Evolutionary conservation across 2,329 filamentous ascomycete species (phyloP).

Genomic region (Cladosporium sp.): DNA sequence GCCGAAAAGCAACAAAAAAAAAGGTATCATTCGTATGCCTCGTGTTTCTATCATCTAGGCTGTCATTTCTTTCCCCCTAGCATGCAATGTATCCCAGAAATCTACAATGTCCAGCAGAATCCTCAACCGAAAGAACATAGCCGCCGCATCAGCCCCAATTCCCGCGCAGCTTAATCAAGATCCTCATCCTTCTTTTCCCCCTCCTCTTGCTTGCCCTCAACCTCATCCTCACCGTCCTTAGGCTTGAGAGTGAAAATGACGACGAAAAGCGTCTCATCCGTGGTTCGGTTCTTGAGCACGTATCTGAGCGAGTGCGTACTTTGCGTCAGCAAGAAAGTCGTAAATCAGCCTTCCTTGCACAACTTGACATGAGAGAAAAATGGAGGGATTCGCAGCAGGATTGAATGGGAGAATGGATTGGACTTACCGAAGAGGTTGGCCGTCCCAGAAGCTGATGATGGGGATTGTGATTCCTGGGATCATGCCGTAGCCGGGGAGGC

Average conservation of each 20-base stretch:
- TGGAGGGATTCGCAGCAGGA: not conserved
- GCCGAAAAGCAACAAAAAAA: no score
- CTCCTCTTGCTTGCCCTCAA: constrained; percentile 14
- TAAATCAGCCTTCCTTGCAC: constrained; percentile 12
- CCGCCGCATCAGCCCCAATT: no score
- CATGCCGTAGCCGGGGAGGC: constrained; percentile 55
- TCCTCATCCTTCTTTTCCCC: not conserved
- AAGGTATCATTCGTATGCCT: no score
- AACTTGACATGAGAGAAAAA: no score
- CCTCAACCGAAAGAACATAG: no score
- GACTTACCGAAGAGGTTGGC: constrained; percentile 67
- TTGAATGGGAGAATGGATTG: constrained; percentile 1
- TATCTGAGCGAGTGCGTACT: constrained; percentile 87
- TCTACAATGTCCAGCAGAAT: no score
- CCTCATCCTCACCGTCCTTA: constrained; percentile 43
- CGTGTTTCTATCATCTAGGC: no score
- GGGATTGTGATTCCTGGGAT: constrained; percentile 63
- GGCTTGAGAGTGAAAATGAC: constrained; percentile 74
- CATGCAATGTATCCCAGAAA: no score
- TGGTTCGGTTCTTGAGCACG: constrained; percentile 75
- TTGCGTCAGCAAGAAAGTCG: constrained; percentile 24
- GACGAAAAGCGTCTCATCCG: constrained; percentile 71
- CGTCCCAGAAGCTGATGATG: constrained; percentile 76
- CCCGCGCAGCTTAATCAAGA: not conserved
- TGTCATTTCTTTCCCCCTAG: no score